phyloP scores from a whole-genome alignment of 2,329 filamentous ascomycete species.

The Pochonia chlamydosporia region DNA sequence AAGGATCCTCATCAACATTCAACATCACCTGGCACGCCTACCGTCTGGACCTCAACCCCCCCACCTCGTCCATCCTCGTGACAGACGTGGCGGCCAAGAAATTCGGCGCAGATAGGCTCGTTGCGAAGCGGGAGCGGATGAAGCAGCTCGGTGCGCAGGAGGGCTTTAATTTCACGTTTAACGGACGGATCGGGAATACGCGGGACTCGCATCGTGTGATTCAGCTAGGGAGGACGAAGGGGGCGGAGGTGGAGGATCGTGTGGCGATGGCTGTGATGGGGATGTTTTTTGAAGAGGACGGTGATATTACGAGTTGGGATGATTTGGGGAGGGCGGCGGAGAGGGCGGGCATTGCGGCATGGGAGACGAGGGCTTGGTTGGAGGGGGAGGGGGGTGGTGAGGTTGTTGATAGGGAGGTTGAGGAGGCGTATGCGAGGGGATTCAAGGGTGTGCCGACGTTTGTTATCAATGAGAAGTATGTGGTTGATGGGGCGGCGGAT shows the following conservation, averaged over 20 bases:
- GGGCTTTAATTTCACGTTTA: conserved; percentile 69
- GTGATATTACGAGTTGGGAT: conserved; percentile 54
- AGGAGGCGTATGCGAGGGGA: conserved; percentile 41
- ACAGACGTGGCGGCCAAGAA: conserved; percentile 50
- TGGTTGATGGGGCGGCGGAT: conserved; percentile 68
- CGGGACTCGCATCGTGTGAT: conserved; percentile 74
- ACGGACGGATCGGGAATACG: conserved; percentile 68
- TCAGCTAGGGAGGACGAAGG: conserved; percentile 54
- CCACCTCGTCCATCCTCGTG: conserved; percentile 37
- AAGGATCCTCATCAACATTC: conserved; percentile 59
- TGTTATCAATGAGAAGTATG: conserved; percentile 61
- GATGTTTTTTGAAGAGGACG: conserved; percentile 59
- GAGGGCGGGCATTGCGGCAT: conserved; percentile 46
- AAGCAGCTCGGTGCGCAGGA: conserved; percentile 52
- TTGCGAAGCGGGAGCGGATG: conserved; percentile 53
- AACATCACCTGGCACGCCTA: conserved; percentile 71
- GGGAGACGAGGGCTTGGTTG: conserved; percentile 49
- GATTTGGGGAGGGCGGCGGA: conserved; percentile 47
- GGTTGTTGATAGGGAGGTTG: conserved; percentile 52
- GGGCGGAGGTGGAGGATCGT: conserved; percentile 43
- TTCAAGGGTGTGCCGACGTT: conserved; percentile 71
- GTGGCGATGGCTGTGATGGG: conserved; percentile 60
- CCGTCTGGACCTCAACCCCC: conserved; percentile 59
- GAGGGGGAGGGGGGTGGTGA: conserved; percentile 46
- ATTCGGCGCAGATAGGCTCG: conserved; percentile 59